Conservation (phyloP, 305 asterid species). For the Fraxinus sp. region DNA sequence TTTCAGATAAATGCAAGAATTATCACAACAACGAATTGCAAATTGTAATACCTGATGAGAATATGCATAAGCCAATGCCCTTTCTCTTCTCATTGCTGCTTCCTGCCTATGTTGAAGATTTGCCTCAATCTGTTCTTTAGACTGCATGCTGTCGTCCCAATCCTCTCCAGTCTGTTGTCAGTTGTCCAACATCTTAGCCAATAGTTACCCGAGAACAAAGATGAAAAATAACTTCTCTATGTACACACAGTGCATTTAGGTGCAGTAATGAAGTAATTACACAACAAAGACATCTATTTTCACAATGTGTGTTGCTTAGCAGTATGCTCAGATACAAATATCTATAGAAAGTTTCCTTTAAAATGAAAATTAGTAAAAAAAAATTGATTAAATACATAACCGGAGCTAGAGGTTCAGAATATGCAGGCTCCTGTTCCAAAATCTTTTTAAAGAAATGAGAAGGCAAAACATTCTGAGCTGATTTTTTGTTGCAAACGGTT, state of each 20-base stretch:
- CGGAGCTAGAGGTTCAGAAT: background rate
- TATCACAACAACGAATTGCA: background rate
- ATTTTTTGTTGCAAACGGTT: background rate
- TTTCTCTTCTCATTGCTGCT: slow-evolving; percentile 78
- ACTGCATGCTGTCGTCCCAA: slow-evolving; percentile 65
- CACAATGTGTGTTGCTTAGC: background rate
- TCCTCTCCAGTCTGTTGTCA: slow-evolving; percentile 51
- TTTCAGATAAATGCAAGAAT: background rate
- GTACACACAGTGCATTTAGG: background rate
- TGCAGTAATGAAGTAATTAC: background rate
- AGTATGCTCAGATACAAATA: background rate
- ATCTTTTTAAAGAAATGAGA: background rate
- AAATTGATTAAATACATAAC: background rate
- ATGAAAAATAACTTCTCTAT: background rate
- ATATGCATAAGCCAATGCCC: slow-evolving; percentile 82
- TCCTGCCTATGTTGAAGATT: slow-evolving; percentile 55
- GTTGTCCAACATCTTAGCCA: slow-evolving; percentile 3
- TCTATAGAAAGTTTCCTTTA: background rate
- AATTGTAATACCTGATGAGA: slow-evolving; percentile 64
- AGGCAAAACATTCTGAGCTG: background rate
- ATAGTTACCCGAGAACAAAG: slow-evolving; percentile 1
- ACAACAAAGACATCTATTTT: background rate
- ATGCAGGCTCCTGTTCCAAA: background rate
- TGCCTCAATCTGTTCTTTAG: slow-evolving; percentile 77
- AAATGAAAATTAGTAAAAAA: background rate